phyloP scores from a whole-genome alignment of 2,329 filamentous ascomycete genomes.

The Ascochyta rabiei region DNA sequence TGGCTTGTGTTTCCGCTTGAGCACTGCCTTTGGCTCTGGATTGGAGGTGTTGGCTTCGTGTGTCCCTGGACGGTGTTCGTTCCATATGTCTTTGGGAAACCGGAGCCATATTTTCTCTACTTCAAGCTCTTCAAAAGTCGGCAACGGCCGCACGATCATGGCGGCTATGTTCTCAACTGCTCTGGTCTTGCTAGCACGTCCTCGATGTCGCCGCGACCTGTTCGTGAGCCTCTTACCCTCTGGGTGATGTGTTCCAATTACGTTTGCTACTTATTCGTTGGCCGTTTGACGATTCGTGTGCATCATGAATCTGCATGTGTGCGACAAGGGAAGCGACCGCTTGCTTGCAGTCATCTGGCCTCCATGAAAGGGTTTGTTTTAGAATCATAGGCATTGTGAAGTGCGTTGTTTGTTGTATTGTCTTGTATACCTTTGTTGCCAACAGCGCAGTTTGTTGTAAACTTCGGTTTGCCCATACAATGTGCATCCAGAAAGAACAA shows the following conservation, averaged over 20 bases:
- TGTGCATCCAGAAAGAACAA: neutral
- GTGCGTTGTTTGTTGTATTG: neutral
- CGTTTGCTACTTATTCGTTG: constrained; percentile 14
- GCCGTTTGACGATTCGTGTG: constrained; percentile 5
- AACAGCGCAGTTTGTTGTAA: neutral
- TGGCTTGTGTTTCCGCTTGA: neutral
- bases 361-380: neutral
- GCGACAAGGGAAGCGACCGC: neutral
- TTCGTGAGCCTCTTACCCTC: neutral
- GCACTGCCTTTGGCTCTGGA: neutral
- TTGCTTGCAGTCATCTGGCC: neutral
- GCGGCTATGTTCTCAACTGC: neutral
- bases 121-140: neutral
- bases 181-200: constrained; percentile 5
- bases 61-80: neutral
- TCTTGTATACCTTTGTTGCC: neutral
- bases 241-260: neutral
- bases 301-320: neutral
- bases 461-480: neutral
- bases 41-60: neutral
- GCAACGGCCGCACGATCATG: neutral
- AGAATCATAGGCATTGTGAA: neutral
- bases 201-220: constrained; percentile 1
- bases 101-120: constrained; percentile 1
- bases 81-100: constrained; percentile 22